phyloP scores from a whole-genome alignment of 768 basidiomycete species.

The Mycena kentingensis region DNA sequence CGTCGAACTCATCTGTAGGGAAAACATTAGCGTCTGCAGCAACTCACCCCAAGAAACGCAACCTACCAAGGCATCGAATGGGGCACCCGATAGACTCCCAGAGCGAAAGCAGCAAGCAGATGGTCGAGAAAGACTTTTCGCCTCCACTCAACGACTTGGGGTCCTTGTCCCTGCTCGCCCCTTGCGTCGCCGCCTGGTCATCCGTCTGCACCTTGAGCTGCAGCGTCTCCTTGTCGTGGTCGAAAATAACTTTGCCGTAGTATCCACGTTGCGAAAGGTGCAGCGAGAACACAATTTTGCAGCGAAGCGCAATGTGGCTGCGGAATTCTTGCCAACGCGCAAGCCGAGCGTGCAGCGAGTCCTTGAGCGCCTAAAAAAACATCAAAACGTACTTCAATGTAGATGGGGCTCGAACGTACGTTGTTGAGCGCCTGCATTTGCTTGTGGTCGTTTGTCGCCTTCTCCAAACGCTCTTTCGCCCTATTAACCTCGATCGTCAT shows the following conservation, averaged over 20 bases:
- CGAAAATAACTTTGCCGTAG: constrained; percentile 85
- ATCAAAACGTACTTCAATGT: not conserved
- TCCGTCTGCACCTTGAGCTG: constrained; percentile 81
- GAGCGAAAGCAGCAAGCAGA: constrained; percentile 88
- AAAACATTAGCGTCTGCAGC: constrained; percentile 5
- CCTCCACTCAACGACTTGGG: constrained; percentile 88
- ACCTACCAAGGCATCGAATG: constrained; percentile 82
- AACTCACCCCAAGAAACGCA: not conserved
- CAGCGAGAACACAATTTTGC: constrained; percentile 79
- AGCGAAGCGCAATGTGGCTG: constrained; percentile 82
- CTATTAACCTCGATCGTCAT: constrained; percentile 72
- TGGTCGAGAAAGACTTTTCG: constrained; percentile 96
- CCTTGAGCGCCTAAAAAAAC: constrained; percentile 57
- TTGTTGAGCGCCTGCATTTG: constrained; percentile 67
- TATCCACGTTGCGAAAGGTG: constrained; percentile 87
- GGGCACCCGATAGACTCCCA: constrained; percentile 98
- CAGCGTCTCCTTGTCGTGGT: constrained; percentile 68
- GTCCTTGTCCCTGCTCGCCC: constrained; percentile 66
- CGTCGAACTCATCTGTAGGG: constrained; percentile 88
- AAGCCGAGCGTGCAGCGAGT: constrained; percentile 66
- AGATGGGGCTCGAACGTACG: constrained; percentile 38
- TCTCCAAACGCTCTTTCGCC: constrained; percentile 59
- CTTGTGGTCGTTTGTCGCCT: constrained; percentile 62
- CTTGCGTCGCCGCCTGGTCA: constrained; percentile 68
- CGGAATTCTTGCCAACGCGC: constrained; percentile 87